Base-by-base conservation (phyloP, 305 asterid genomes). In the Fraxinus baroniana region DNA sequence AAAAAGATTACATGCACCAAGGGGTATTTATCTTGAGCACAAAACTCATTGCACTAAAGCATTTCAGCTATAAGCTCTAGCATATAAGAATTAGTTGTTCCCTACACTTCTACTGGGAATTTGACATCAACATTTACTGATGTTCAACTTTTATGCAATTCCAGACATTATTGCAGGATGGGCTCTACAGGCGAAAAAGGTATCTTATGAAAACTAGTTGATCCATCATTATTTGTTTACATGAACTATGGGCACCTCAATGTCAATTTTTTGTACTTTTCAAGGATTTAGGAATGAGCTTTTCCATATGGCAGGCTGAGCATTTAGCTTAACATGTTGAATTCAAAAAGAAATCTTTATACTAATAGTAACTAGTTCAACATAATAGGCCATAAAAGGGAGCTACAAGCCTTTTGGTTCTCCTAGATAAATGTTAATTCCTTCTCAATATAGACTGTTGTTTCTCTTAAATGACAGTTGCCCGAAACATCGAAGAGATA, bases 101-200 rank as follows among this genome's bases (percentile, higher is more conserved):
- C 77, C 73, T 79, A 77, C 80, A 32, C 78, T 74, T 79, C 22
- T 13, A 83, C 9, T 26, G 64, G 75, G 49, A 55, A 73, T 41
- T 79, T 76, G 44, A 75, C 80, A 57, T 86, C 78, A 33, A 71
- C 33, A 76, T 84, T 73, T 79, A 84, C 85, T 88, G 76, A 86
- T 78, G 52, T 81, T 74, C 26, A 32, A 79, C 76, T 41, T 52
- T 55, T 86, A 68, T 84, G 78, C 80, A 84, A 81, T 89, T 93
- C 82, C 99, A 97, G 99, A 80, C 92, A 93, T 88, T 97, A 93
- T 87, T 97, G 99, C 92, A 86, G 93, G 93, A 95, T 85, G 89
- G 99, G 99, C 79, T 88, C 97, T 52, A 93, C 91, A 5, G 90
- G 80, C 33, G 89, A 94, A 89, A 89, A 84, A 88, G 93, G 98